Conservation (phyloP, 1,284 basidiomycete genomes). For the Apiotrichum siamense region DNA sequence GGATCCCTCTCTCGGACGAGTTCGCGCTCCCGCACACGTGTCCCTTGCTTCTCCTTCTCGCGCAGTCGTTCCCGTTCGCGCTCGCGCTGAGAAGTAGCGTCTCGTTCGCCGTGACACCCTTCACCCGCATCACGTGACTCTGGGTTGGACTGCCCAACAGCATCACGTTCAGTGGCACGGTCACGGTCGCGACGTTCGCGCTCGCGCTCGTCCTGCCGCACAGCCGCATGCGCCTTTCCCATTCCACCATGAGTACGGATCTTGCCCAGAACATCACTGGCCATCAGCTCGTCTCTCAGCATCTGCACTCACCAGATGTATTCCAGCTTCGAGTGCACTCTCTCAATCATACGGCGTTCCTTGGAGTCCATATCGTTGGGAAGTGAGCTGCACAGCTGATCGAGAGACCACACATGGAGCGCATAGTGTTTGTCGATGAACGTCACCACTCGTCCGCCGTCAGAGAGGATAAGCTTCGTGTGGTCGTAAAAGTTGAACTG, state of each 20-base stretch:
- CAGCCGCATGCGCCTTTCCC: constrained; percentile 2
- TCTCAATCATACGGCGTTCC: constrained; percentile 34
- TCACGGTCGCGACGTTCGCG: neutral
- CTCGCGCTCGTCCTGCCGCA: constrained; percentile 8
- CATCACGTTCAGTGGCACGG: neutral
- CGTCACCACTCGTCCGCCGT: constrained; percentile 68
- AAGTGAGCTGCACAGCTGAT: constrained; percentile 58
- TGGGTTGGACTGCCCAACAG: neutral
- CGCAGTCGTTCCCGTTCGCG: neutral
- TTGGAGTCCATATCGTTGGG: constrained; percentile 17
- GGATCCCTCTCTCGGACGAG: too few relatives aligned
- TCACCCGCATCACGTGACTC: neutral
- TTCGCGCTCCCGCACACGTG: too few relatives aligned
- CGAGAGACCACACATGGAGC: constrained; percentile 67
- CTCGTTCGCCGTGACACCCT: too few relatives aligned
- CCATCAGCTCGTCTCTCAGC: neutral
- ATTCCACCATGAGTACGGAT: constrained; percentile 22
- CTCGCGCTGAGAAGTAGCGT: neutral
- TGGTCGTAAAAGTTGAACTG: constrained; percentile 98
- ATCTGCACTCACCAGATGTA: constrained; percentile 36
- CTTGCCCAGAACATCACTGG: constrained; percentile 30
- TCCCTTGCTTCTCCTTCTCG: neutral
- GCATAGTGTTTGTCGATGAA: constrained; percentile 85
- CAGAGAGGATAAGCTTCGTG: constrained; percentile 84
- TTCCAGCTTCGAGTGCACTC: constrained; percentile 37